These are phyloP conservation scores for Populus ilicifolia DNA, from an alignment of 345 rosid species.

Conservation along the genomic window DNA sequence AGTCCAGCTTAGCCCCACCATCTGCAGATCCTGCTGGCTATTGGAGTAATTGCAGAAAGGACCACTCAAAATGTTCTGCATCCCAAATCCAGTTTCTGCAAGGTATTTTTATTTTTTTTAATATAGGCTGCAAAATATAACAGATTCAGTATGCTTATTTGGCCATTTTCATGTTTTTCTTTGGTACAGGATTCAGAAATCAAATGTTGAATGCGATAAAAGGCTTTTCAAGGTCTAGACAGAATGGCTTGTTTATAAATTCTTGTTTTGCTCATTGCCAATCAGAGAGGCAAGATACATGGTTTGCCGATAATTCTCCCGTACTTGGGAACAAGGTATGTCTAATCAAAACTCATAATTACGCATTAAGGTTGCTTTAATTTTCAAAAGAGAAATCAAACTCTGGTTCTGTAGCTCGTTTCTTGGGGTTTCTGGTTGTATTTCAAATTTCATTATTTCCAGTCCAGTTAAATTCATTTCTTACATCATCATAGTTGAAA, in stretches of 20 bases:
- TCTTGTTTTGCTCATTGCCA: constrained; percentile 98
- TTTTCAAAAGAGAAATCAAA: neutral
- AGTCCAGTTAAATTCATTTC: neutral
- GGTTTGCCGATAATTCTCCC: constrained; percentile 88
- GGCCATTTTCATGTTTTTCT: neutral
- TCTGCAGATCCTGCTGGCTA: constrained; percentile 84
- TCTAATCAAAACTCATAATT: neutral
- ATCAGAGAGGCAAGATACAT: constrained; percentile 90
- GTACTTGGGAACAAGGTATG: constrained; percentile 66
- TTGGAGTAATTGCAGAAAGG: constrained; percentile 77
- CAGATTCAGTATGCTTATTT: neutral
- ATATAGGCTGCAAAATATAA: neutral
- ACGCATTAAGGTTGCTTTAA: neutral
- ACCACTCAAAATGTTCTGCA: constrained; percentile 68
- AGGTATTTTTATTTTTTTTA: constrained; percentile 38
- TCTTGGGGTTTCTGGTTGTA: neutral
- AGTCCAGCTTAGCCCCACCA: constrained; percentile 86
- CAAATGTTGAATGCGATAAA: constrained; percentile 67
- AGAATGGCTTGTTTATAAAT: constrained; percentile 81
- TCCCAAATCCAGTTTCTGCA: constrained; percentile 66
- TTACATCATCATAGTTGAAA: neutral
- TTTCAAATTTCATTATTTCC: neutral
- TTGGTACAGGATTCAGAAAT: constrained; percentile 63
- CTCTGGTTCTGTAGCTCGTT: neutral
- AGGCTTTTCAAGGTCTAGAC: constrained; percentile 60